Conservation (phyloP, 1,284 basidiomycete genomes). For the Vanrija sp. region DNA sequence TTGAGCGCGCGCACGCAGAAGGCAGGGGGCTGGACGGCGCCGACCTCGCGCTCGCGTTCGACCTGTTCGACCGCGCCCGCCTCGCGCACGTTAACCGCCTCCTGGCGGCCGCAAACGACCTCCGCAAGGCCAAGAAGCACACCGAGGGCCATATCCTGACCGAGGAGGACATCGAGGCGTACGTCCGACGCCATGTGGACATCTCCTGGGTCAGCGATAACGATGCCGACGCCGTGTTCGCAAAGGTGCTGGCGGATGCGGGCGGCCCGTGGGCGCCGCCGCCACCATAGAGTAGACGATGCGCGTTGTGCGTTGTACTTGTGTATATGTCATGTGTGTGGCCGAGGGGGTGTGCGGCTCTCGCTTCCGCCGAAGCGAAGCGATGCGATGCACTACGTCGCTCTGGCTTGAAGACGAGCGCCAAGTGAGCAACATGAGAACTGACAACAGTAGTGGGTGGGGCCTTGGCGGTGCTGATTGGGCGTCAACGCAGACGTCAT, state of each 20-base stretch:
- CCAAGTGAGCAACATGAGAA: no score
- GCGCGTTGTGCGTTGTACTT: no score
- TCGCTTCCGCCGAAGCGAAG: no score
- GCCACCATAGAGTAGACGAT: no score
- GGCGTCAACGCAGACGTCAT: no score
- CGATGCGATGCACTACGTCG: no score
- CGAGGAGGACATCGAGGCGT: conserved; percentile 2
- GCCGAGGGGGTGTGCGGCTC: no score
- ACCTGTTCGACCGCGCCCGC: conserved; percentile 1
- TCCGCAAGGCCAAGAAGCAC: not conserved
- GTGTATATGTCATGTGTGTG: no score
- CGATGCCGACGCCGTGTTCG: conserved; percentile 4
- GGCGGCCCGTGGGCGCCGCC: no score
- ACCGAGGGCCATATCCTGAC: not conserved
- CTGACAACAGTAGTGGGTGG: no score
- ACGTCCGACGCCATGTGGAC: not conserved
- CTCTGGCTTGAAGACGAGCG: no score
- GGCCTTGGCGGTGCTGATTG: no score
- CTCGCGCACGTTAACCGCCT: conserved; percentile 3
- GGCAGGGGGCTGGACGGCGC: not conserved
- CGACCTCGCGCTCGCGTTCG: not conserved
- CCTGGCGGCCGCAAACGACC: not conserved
- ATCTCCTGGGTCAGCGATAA: conserved; percentile 9
- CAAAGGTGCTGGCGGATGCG: not conserved
- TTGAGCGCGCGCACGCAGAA: not conserved